Base-by-base conservation (phyloP, 1,139 yeast genomes). In the Kodamaea derodonti region DNA sequence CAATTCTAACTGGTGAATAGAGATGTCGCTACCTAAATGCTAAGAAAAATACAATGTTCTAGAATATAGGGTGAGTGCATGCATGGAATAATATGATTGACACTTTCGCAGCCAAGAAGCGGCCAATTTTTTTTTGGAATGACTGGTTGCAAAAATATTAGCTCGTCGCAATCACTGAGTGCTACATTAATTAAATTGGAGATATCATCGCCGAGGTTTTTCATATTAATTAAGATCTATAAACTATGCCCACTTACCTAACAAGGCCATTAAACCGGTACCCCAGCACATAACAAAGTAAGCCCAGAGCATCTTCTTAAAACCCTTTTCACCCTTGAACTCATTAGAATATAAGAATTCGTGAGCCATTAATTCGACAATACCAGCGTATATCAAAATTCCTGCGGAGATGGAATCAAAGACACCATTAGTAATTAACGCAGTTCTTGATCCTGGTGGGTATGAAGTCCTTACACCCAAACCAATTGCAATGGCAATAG, bases 361-460 rank as follows among this genome's bases (percentile, higher is more conserved):
- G 49, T 84, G 88, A 4, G 95, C 95, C 78, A 88, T 75, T 49
- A 88, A 69, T 60, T 88, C 96, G 13, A 87, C 88, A 38, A 87
- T 64, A 47, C 95, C 95, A 13, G 95, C 84, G 61, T 87, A 88
- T 25, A 87, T 60, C 56, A 88, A 70, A 39, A 88, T 83, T 36
- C 97, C 97, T 0, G 95, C 77, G 9, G 95, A 84, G 28, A 88
- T 70, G 4, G 95, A 63, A 59, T 88, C 96, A 49, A 87, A 81
- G 5, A 79, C 71, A 45, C 96, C 97, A 47, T 78, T 80, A 14
- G 86, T 72, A 41, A 87, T 75, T 42, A 80, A 68, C 0, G 90
- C 80, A 4, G 68, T 72, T 53, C 80, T 68, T 2, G 92, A 77
- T 10, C 75, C 77, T 29, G 72, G 70, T 12, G 73, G 69, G 50